phyloP scores from a whole-genome alignment of 2,329 filamentous ascomycete genomes.

The Knoxdaviesia proteae region DNA sequence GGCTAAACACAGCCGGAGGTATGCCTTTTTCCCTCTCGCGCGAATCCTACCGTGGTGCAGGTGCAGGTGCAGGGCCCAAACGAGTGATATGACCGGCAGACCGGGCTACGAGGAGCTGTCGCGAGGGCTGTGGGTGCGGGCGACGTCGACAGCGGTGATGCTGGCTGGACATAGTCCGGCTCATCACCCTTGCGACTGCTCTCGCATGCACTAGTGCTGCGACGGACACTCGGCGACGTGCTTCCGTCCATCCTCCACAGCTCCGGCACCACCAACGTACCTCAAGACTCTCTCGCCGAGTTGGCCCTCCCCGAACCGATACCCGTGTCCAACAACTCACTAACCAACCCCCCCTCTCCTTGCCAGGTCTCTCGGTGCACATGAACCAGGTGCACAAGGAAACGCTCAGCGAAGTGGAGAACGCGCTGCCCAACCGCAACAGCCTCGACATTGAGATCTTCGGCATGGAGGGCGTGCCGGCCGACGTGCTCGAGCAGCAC shows the following conservation, averaged over 20 bases:
- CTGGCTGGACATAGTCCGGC: too few species aligned
- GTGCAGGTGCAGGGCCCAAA: too few species aligned
- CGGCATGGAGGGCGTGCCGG: conserved; percentile 91
- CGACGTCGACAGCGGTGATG: too few species aligned
- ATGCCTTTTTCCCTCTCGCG: conserved; percentile 11
- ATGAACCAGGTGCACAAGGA: conserved; percentile 99
- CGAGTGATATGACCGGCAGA: too few species aligned
- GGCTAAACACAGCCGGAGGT: conserved; percentile 91
- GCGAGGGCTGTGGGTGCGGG: too few species aligned
- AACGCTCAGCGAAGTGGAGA: conserved; percentile 67
- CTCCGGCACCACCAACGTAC: neutral
- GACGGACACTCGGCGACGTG: too few species aligned
- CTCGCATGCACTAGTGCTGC: too few species aligned
- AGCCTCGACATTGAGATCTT: conserved; percentile 90
- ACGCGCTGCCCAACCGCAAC: conserved; percentile 71
- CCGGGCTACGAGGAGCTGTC: too few species aligned
- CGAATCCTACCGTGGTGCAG: too few species aligned
- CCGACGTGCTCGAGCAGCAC: conserved; percentile 64
- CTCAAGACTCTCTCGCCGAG: too few species aligned
- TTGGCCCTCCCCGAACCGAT: too few species aligned
- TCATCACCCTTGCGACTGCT: too few species aligned
- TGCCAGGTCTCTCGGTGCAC: conserved; percentile 71
- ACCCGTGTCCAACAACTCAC: neutral
- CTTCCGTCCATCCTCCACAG: neutral
- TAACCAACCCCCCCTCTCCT: conserved; percentile 3